Percentiles rank a stretch among this genome's conserved stretches.
Evolutionary conservation across 768 basidiomycete species (phyloP).

Genomic region (Trametes meyenii): DNA sequence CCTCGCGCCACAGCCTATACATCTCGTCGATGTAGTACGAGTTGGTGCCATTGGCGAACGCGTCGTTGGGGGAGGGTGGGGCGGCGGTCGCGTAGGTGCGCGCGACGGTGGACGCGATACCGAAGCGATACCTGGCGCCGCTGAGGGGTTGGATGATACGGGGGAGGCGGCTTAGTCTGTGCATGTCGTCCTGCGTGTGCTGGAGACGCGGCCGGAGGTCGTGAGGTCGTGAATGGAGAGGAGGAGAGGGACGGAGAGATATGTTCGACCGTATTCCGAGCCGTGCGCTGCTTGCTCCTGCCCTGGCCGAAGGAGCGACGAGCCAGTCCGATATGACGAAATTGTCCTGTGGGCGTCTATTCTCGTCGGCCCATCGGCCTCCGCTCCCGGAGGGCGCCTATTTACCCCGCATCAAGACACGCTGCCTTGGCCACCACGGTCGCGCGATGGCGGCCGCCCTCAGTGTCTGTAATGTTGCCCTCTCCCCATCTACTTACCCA

Average conservation of each 20-base stretch:
- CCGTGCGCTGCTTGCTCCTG: not conserved
- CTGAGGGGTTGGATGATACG: conserved; percentile 18
- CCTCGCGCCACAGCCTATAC: conserved; percentile 90
- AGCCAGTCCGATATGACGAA: conserved; percentile 4
- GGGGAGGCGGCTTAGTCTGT: conserved; percentile 13
- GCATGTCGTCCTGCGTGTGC: conserved; percentile 6
- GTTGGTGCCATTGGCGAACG: conserved; percentile 93
- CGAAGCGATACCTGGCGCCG: conserved; percentile 13
- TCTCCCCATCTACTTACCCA: no score
- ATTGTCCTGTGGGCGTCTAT: not conserved
- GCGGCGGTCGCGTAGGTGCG: conserved; percentile 51
- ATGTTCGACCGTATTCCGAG: conserved; percentile 6
- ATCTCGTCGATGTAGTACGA: conserved; percentile 98
- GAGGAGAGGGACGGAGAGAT: not conserved
- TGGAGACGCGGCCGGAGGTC: conserved; percentile 6
- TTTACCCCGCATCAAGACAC: not conserved
- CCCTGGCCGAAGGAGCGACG: not conserved
- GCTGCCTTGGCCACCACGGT: no score
- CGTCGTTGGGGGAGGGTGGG: conserved; percentile 74
- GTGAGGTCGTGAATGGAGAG: conserved; percentile 12
- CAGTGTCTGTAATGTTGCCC: not conserved
- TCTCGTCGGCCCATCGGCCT: conserved; percentile 11
- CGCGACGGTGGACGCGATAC: conserved; percentile 7
- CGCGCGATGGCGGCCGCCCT: no score
- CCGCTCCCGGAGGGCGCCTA: not conserved